These are phyloP conservation scores for Russula sp. DNA, from an alignment of 768 basidiomycete species.

Conservation along the genomic window DNA sequence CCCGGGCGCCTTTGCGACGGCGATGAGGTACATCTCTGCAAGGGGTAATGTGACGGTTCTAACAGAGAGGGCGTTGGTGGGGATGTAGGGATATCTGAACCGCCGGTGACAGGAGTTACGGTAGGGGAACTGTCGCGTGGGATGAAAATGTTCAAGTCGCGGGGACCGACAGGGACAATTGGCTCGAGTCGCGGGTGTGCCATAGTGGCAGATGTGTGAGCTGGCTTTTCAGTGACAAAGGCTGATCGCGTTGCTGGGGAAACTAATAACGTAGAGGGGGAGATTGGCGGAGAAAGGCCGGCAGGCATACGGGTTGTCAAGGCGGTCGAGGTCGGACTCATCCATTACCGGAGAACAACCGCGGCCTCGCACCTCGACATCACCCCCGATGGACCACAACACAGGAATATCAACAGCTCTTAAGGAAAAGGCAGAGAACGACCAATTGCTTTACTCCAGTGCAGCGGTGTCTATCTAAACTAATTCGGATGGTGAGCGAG, in stretches of 20 bases:
- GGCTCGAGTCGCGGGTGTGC: conserved; percentile 1
- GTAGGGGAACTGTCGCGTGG: conserved; percentile 25
- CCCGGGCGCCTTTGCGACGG: conserved; percentile 21
- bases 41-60: conserved; percentile 18
- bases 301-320: not conserved
- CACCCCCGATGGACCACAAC: not conserved
- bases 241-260: not conserved
- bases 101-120: conserved; percentile 16
- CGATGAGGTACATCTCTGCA: conserved; percentile 20
- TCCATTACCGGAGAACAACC: not conserved
- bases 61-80: conserved; percentile 25
- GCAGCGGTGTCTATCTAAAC: not conserved
- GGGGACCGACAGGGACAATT: conserved; percentile 32
- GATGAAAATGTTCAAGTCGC: conserved; percentile 41
- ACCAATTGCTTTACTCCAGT: conserved; percentile 1
- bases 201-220: not conserved
- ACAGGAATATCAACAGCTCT: not conserved
- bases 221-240: not conserved
- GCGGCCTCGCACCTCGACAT: no score
- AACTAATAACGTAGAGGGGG: not conserved
- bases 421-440: not conserved
- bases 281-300: not conserved
- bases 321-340: not conserved
- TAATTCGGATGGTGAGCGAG: not conserved
- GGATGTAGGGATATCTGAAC: conserved; percentile 13